Evolutionary conservation across 176 grass and related monocot genomes (phyloP), one percentile per base, ranked within the genome.

Genomic region (Oryza meridionalis): DNA sequence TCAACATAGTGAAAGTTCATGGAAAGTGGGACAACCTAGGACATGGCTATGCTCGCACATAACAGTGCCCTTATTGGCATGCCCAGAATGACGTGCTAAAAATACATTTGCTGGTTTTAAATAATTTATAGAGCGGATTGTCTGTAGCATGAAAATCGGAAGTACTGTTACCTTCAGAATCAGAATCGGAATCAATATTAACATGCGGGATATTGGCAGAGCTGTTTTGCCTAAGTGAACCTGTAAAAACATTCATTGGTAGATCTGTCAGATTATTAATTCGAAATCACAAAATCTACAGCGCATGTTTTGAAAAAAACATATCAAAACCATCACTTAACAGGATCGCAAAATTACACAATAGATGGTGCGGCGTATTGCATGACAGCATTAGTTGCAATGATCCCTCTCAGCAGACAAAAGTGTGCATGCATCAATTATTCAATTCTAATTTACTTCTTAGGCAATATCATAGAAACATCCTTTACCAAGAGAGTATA

Each of bases 91-190:
- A 21, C 14, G 17, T 11, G 58, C 8, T 62, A 62, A 62, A 59
- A 62, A 10, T 62, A 62, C 8, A 24, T 62, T 62, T 62, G 7
- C 21, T 24, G 5, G 58, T 62, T 62, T 67, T 55, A n/a, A 43
- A 9, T 9, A 55, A 12, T 81, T 15, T n/a, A 47, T n/a, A 49
- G 14, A 65, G 61, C 45, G 33, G 17, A 80, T 26, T 74, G 51
- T 72, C 25, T 44, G 33, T 40, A 77, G 64, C 26, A 72, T 68
- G 49, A 47, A 80, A 75, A 50, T 14, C 11, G 47, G 73, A 77
- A 67, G 15, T 26, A 31, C 29, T 24, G 31, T 76, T 89, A 97
- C 95, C 92, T 91, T 97, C 92, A 84, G 84, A 85, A 31, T 93
- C 92, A 44, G 86, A 92, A 67, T 91, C 92, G 27, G 86, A 89